Percentiles rank a stretch among this genome's conserved stretches.
phyloP scores from a whole-genome alignment of 495 filamentous ascomycete genomes.

The Neurospora sublineolata region DNA sequence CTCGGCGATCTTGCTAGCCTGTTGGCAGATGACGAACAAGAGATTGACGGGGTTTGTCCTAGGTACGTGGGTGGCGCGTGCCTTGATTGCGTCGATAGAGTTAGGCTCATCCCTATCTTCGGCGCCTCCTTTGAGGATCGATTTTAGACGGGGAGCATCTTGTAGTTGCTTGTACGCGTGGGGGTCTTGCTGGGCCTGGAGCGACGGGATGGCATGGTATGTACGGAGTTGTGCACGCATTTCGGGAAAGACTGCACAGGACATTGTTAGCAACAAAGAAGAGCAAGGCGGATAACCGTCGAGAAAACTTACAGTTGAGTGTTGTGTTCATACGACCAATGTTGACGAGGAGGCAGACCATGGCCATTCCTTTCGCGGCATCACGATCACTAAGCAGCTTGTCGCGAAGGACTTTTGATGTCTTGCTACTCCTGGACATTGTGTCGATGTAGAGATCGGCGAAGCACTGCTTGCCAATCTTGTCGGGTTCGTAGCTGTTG shows the following conservation, averaged over 20 bases:
- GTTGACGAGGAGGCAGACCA: conserved; percentile 96
- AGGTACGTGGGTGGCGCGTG: conserved; percentile 40
- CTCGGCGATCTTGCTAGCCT: conserved; percentile 84
- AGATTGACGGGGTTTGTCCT: conserved; percentile 95
- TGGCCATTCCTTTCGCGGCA: conserved; percentile 93
- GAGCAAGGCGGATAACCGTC: conserved; percentile 1
- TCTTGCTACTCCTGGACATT: conserved; percentile 98
- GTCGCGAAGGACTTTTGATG: conserved; percentile 93
- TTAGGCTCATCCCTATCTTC: conserved; percentile 85
- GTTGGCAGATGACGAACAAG: conserved; percentile 87
- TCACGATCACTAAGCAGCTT: conserved; percentile 88
- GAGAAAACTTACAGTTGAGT: conserved; percentile 64
- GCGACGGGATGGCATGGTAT: conserved; percentile 92
- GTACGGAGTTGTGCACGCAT: conserved; percentile 98
- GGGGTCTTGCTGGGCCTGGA: conserved; percentile 89
- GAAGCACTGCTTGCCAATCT: conserved; percentile 66
- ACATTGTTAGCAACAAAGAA: conserved; percentile 18
- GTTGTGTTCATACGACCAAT: conserved; percentile 98
- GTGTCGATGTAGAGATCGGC: conserved; percentile 95
- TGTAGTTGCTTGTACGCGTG: conserved; percentile 97
- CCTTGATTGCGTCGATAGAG: conserved; percentile 71
- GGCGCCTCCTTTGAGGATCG: conserved; percentile 91
- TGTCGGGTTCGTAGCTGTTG: conserved; percentile 63
- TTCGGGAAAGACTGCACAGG: conserved; percentile 78
- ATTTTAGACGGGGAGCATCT: conserved; percentile 90